These are phyloP conservation scores for Aspergillus heteromorphus DNA, from an alignment of 495 filamentous ascomycete species.

Conservation along the genomic window DNA sequence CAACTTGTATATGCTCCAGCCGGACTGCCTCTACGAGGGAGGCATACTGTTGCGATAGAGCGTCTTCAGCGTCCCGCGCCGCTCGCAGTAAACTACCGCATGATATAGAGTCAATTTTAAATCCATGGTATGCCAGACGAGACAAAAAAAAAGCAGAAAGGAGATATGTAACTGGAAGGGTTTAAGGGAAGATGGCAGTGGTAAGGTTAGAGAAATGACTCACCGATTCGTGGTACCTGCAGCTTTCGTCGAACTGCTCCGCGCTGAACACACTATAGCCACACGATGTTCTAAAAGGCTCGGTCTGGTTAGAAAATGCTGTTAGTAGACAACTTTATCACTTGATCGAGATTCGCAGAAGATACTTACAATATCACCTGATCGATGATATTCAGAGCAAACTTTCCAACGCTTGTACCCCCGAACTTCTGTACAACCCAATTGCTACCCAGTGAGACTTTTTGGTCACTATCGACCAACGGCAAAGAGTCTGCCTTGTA, in stretches of 20 bases:
- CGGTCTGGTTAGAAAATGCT: conserved; percentile 50
- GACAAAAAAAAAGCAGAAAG: not conserved
- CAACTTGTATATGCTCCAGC: conserved; percentile 66
- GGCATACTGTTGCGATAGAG: conserved; percentile 57
- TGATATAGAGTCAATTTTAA: not conserved
- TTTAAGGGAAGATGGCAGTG: not conserved
- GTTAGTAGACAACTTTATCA: no score
- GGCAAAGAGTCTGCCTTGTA: conserved; percentile 9
- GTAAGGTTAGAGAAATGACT: conserved; percentile 35
- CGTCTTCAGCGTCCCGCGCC: conserved; percentile 61
- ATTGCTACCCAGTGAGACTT: conserved; percentile 20
- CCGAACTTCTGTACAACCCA: conserved; percentile 89
- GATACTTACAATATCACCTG: conserved; percentile 63
- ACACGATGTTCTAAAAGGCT: conserved; percentile 63
- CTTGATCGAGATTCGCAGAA: not conserved
- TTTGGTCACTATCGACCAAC: conserved; percentile 9
- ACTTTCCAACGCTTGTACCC: conserved; percentile 70
- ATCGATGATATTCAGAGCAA: conserved; percentile 63
- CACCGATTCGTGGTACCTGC: conserved; percentile 94
- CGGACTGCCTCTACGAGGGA: conserved; percentile 69
- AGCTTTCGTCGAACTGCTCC: conserved; percentile 83
- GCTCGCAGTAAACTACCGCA: conserved; percentile 56
- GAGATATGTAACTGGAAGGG: not conserved
- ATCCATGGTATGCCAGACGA: not conserved
- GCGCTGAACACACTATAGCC: conserved; percentile 87